Percentiles rank a stretch among this genome's conserved stretches.
These are phyloP conservation scores for Russula virescens DNA, from an alignment of 768 basidiomycete genomes.

Conservation along the genomic window DNA sequence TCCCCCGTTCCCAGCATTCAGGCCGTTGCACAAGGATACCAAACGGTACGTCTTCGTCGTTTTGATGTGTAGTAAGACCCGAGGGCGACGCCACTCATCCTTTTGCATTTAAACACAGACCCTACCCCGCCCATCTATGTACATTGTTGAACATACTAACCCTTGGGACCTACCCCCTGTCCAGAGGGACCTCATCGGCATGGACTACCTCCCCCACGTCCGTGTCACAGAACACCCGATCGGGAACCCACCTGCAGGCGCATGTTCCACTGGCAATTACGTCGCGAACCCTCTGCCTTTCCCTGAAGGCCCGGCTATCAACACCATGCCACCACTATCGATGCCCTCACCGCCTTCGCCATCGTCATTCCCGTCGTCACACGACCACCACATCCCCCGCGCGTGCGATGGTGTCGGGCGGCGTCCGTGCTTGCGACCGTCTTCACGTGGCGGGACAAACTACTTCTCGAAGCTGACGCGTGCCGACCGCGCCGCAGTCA, in stretches of 20 bases:
- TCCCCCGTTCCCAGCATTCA: not conserved
- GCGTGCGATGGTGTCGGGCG: constrained; percentile 12
- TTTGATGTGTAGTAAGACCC: not conserved
- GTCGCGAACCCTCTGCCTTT: not conserved
- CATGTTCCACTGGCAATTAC: constrained; percentile 6
- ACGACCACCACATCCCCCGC: not conserved
- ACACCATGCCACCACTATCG: not conserved
- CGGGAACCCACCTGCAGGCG: constrained; percentile 2
- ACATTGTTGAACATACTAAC: not conserved
- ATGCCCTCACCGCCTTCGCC: not conserved
- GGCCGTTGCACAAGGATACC: not conserved
- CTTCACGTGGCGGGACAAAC: not conserved
- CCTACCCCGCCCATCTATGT: not conserved
- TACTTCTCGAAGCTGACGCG: constrained; percentile 7
- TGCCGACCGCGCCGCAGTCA: constrained; percentile 1
- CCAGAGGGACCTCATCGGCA: not conserved
- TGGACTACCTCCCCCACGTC: constrained; percentile 1
- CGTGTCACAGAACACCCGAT: not conserved
- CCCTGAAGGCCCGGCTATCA: not conserved
- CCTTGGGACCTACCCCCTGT: not conserved
- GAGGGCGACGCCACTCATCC: not conserved
- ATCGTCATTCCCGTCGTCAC: not conserved
- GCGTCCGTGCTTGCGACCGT: constrained; percentile 2
- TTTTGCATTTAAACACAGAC: not conserved
- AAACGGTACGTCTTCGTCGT: not conserved